Evolutionary conservation across 2,329 filamentous ascomycete genomes (phyloP).

Genomic region (Hansfordia pulvinata): DNA sequence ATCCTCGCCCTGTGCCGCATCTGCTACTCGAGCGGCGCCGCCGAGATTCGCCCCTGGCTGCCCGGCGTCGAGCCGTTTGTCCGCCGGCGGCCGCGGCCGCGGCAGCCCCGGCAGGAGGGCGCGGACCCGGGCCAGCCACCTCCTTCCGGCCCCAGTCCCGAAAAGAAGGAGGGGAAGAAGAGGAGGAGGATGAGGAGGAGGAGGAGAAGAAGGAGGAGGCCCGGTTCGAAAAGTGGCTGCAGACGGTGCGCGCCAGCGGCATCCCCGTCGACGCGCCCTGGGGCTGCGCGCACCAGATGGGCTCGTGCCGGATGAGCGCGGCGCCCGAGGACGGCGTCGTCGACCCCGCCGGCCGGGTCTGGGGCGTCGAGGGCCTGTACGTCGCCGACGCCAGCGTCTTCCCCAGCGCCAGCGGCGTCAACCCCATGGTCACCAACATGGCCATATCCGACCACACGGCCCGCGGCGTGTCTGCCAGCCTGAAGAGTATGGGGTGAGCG

Average conservation of each 20-base stretch:
- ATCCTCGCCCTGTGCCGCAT: slow-evolving; percentile 59
- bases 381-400: slow-evolving; percentile 63
- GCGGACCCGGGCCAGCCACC: no score
- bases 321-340: slow-evolving; percentile 36
- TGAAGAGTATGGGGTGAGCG: no score
- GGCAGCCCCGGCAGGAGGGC: no score
- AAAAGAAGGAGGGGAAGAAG: no score
- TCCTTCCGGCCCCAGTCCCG: no score
- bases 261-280: slow-evolving; percentile 38
- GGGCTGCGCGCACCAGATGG: slow-evolving; percentile 64
- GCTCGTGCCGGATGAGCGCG: slow-evolving; percentile 56
- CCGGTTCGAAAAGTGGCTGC: slow-evolving; percentile 45
- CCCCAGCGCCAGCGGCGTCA: slow-evolving; percentile 60
- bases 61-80: slow-evolving; percentile 48
- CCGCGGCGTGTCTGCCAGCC: no score
- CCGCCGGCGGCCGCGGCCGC: slow-evolving; percentile 8
- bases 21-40: slow-evolving; percentile 60
- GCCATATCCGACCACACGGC: slow-evolving; percentile 46
- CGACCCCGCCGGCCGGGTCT: slow-evolving; percentile 42
- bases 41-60: slow-evolving; percentile 55
- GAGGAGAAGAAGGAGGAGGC: slow-evolving; percentile 31
- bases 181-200: no score
- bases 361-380: slow-evolving; percentile 50
- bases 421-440: slow-evolving; percentile 69
- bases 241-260: slow-evolving; percentile 27